These are phyloP conservation scores for Fraxinus ornus DNA, from an alignment of 305 asterid species.

Conservation along the genomic window DNA sequence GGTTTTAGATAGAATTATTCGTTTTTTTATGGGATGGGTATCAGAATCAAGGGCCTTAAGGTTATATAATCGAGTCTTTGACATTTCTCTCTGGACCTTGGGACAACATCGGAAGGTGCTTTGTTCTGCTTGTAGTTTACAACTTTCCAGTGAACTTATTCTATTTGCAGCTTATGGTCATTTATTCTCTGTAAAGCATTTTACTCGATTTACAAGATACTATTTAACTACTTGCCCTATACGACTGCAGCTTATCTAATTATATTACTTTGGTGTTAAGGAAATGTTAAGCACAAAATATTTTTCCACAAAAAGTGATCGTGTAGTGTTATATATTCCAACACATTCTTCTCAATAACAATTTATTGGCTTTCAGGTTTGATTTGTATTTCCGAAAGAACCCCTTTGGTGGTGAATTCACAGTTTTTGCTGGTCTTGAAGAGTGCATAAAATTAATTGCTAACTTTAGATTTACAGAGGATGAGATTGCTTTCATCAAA, in stretches of 20 bases:
- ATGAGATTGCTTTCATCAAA: conserved; percentile 73
- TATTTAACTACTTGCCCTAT: background rate
- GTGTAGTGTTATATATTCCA: conserved; percentile 1
- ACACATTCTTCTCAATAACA: conserved; percentile 16
- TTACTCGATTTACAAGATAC: background rate
- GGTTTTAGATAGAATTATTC: background rate
- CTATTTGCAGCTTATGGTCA: background rate
- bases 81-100: background rate
- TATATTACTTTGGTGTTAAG: background rate
- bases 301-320: background rate
- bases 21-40: background rate
- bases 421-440: conserved; percentile 94
- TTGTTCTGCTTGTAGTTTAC: conserved; percentile 8
- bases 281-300: background rate
- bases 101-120: background rate
- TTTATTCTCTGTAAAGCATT: background rate
- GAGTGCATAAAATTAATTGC: conserved; percentile 90
- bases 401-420: conserved; percentile 95
- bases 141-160: background rate
- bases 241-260: background rate
- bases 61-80: background rate
- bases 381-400: conserved; percentile 78
- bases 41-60: background rate
- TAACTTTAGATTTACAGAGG: conserved; percentile 69
- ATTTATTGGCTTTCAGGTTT: conserved; percentile 54